phyloP scores from a whole-genome alignment of 352 stramenopile genomes.

The Phytophthora kernoviae region DNA sequence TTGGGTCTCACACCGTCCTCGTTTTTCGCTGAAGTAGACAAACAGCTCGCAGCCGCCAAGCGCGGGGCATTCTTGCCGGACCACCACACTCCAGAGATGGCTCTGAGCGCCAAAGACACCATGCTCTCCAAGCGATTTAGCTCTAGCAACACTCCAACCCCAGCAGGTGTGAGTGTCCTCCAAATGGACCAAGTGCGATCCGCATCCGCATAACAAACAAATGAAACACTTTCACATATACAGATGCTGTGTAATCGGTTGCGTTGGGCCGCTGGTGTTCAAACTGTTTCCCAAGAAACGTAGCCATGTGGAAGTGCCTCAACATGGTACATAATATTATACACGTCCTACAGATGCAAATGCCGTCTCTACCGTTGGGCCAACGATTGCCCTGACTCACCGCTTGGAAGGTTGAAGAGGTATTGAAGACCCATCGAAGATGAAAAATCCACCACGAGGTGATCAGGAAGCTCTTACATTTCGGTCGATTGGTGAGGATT shows the following conservation, averaged over 20 bases:
- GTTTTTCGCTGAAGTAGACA: constrained; percentile 68
- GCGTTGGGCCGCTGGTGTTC: too few relatives aligned
- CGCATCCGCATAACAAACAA: constrained; percentile 17
- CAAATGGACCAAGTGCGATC: constrained; percentile 22
- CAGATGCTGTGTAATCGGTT: too few relatives aligned
- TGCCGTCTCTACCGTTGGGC: background rate
- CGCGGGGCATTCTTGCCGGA: constrained; percentile 55
- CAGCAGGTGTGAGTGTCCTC: constrained; percentile 3
- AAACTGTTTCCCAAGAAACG: background rate
- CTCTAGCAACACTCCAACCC: background rate
- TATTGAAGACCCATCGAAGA: background rate
- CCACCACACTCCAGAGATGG: constrained; percentile 45
- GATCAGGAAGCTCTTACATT: background rate
- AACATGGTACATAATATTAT: background rate
- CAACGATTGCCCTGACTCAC: background rate
- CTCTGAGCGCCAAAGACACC: constrained; percentile 59
- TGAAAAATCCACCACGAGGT: background rate
- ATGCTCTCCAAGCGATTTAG: constrained; percentile 14
- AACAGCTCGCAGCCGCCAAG: constrained; percentile 49
- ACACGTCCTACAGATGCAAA: background rate
- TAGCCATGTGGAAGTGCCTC: background rate
- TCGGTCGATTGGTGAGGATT: background rate
- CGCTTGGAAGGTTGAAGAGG: background rate
- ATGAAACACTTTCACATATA: background rate
- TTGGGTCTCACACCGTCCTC: constrained; percentile 61